Evolutionary conservation across 2,329 filamentous ascomycete species (phyloP), one percentile per base, ranked within the genome.

Genomic region (Pseudovirgaria hyperparasitica): DNA sequence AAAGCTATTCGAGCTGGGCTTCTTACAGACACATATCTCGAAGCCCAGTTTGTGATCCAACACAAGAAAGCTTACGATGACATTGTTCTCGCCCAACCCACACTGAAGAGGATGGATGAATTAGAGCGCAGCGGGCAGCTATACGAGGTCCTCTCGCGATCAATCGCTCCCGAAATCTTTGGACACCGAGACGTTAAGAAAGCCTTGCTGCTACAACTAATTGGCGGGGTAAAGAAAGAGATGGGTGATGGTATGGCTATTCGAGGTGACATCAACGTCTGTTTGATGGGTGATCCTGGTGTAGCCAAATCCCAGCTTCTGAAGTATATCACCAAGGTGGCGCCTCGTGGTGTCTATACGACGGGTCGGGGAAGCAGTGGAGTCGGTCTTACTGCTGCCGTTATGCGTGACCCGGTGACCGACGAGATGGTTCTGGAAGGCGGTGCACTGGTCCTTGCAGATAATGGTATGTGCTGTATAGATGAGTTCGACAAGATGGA

Each of bases 171-270:
- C 2, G 90, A 98, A 56, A 98, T 98, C 33, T 98, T 77, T 46
- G 90, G 90, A 16, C 90, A 98, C 50, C 64, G 92, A 13, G 90
- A 98, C 52, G 90, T 98, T 26, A 98, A 98, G 65, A 98, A 98
- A 56, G 90, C 90, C 2, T 71, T 98, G 9, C 70, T 98, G n/a
- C 67, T 98, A 5, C 75, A 96, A 16, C 72, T 98, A 18, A 93
- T 98, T 39, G 90, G 90, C 35, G 90, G 90, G 61, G 87, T 94
- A 2, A 90, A 76, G 4, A 98, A 98, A 57, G 78, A 90, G 47
- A 92, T 96, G 70, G 85, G 85, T 27, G 90, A 98, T 47, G 90
- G 90, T 34, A 96, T 98, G 90, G 80, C 85, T 46, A 98, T 98
- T 51, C 84, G 90, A 67, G 90, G 90, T 45, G 90, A 98, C 49